Evolutionary conservation across 148 eudicot species (phyloP), one percentile per base, ranked within the genome.

Genomic region (Cornus kousa): DNA sequence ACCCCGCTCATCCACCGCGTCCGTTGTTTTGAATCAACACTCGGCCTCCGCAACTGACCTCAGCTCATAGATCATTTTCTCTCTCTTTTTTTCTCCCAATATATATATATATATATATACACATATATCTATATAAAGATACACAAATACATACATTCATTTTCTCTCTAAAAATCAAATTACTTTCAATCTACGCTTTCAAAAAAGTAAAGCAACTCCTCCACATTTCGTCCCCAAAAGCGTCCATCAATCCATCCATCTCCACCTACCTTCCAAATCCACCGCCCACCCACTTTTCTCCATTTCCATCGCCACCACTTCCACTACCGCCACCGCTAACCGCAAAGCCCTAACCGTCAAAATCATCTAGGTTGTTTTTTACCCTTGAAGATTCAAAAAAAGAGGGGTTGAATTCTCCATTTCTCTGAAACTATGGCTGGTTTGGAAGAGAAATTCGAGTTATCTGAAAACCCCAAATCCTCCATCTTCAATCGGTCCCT

Each of bases 401-500:
- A 53, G 19, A 53, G 19, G 59, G 59, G 4, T 53, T 53, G 59
- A 53, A 53, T 11, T 53, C 19, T 53, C 59, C 1, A 53, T 11
- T 53, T 17, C 59, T 12, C 17, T 10, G n/a, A 66, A 59, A 43
- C 32, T 3, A 76, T 76, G 79, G 79, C 72, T 12, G 66, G 72
- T 68, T 6, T 57, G 23, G 84, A 77, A 28, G 67, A 77, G 39
- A 77, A 72, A 33, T 78, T 20, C 31, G 76, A 57, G 53, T 35
- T 64, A 9, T 77, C 83, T 2, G 76, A 59, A 22, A 55, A n/a
- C 9, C 31, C 46, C 24, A 81, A 74, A 55, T 67, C 77, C 1
- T n/a, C 83, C 17, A 3, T 81, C 7, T 90, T 85, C 68, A 91
- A 85, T 72, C 89, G 97, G 31, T 91, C 97, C 19, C 59, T 87